Conservation (phyloP, 371 early-diverging fungal species). For the Rhizopus arrhizus region DNA sequence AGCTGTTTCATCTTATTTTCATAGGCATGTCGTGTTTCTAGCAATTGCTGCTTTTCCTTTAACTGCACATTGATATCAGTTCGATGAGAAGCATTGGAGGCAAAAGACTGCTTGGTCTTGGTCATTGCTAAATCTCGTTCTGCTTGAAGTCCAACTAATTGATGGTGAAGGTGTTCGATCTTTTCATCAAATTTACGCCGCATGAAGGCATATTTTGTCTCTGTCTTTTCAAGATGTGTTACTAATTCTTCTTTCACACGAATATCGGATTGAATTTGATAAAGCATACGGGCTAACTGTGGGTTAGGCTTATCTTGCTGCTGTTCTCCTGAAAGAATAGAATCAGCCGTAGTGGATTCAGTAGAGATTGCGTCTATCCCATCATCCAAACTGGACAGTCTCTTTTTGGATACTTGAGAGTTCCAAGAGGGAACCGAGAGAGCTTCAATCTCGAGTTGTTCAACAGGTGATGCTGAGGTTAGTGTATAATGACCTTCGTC, state of each 20-base stretch:
- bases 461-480: conserved; percentile 39
- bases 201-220: conserved; percentile 62
- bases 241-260: conserved; percentile 64
- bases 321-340: background rate
- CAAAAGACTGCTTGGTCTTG: conserved; percentile 42
- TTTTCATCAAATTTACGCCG: conserved; percentile 74
- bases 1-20: conserved; percentile 75
- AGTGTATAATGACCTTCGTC: conserved; percentile 47
- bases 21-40: conserved; percentile 57
- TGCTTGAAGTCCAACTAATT: conserved; percentile 58
- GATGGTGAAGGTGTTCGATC: conserved; percentile 59
- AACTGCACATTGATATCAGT: conserved; percentile 29
- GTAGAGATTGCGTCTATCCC: background rate
- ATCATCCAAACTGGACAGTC: conserved; percentile 1
- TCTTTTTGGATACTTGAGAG: conserved; percentile 18
- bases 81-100: conserved; percentile 22
- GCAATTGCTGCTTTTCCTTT: conserved; percentile 49
- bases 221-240: conserved; percentile 57
- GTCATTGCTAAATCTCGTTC: conserved; percentile 70
- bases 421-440: conserved; percentile 48
- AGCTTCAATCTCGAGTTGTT: conserved; percentile 34
- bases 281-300: conserved; percentile 55
- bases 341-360: background rate
- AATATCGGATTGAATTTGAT: conserved; percentile 75
- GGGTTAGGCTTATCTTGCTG: conserved; percentile 33